Percentiles rank a stretch among this genome's conserved stretches.
These are phyloP conservation scores for Phytophthora cajani DNA, from an alignment of 352 stramenopile species.

Conservation along the genomic window DNA sequence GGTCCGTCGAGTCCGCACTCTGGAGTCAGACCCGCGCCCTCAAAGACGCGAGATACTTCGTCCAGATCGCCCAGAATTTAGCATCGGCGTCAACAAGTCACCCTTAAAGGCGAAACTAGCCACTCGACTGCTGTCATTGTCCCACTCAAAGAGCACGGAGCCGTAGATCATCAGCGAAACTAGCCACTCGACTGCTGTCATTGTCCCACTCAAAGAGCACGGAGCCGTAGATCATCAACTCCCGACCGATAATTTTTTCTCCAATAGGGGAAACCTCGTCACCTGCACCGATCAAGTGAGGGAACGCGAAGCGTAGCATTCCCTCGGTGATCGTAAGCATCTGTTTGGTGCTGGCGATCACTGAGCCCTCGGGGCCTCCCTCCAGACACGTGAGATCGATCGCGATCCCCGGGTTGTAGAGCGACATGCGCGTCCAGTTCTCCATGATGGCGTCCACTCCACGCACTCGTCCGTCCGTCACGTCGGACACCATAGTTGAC, in stretches of 20 bases:
- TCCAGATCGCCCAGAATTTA: not conserved
- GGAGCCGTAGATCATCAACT: not conserved
- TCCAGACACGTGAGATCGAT: too few species aligned
- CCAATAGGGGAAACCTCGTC: not conserved
- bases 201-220: not conserved
- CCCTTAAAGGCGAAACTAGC: not conserved
- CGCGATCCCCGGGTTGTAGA: too few species aligned
- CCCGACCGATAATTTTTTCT: not conserved
- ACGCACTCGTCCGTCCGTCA: too few species aligned
- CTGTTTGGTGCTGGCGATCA: too few species aligned
- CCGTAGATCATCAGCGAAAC: not conserved
- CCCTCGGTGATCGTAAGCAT: too few species aligned
- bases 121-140: not conserved
- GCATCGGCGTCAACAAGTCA: not conserved
- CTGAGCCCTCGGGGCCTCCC: too few species aligned
- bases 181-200: not conserved
- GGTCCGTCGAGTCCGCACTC: too few species aligned
- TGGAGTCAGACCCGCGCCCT: not conserved
- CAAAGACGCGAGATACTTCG: not conserved
- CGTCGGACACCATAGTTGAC: too few species aligned
- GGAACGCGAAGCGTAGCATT: too few species aligned
- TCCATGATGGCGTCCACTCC: too few species aligned
- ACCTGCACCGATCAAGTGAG: too few species aligned
- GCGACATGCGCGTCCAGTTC: too few species aligned
- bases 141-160: not conserved